Percentiles rank a stretch among this genome's conserved stretches.
These are phyloP conservation scores for Dryadomyces sulphureus DNA, from an alignment of 2,329 filamentous ascomycete genomes.

Conservation along the genomic window DNA sequence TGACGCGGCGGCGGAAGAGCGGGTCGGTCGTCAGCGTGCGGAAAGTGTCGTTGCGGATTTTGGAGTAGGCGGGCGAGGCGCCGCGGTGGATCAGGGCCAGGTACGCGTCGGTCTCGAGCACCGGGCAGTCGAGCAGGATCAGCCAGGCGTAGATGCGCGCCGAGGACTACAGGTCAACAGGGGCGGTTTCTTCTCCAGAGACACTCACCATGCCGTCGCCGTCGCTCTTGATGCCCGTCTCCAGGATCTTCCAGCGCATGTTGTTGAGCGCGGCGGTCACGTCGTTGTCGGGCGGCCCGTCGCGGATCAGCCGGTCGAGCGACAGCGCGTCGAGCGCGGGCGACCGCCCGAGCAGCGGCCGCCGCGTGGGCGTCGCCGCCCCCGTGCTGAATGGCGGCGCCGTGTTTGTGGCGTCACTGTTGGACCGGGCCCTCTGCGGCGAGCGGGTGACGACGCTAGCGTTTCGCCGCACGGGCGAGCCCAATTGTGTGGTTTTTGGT, in stretches of 20 bases:
- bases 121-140: constrained; percentile 74
- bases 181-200: neutral
- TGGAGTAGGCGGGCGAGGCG: constrained; percentile 85
- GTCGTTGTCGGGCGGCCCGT: constrained; percentile 63
- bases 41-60: constrained; percentile 97
- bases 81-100: constrained; percentile 83
- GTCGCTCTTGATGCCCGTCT: constrained; percentile 61
- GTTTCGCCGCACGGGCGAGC: constrained; percentile 22
- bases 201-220: constrained; percentile 62
- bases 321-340: constrained; percentile 40
- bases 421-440: constrained; percentile 48
- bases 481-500: too few species aligned
- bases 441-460: constrained; percentile 20
- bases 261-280: constrained; percentile 52
- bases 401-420: constrained; percentile 48
- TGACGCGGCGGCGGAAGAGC: constrained; percentile 89
- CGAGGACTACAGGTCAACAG: constrained; percentile 50
- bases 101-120: constrained; percentile 76
- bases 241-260: constrained; percentile 56
- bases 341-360: constrained; percentile 28
- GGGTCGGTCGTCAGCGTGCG: constrained; percentile 92
- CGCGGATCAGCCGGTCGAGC: constrained; percentile 63
- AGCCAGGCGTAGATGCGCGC: constrained; percentile 94
- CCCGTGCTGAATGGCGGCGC: constrained; percentile 22
- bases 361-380: constrained; percentile 23